Evolutionary conservation across 148 eudicot genomes (phyloP).

Genomic region (Amaranthus hypochondriacus): DNA sequence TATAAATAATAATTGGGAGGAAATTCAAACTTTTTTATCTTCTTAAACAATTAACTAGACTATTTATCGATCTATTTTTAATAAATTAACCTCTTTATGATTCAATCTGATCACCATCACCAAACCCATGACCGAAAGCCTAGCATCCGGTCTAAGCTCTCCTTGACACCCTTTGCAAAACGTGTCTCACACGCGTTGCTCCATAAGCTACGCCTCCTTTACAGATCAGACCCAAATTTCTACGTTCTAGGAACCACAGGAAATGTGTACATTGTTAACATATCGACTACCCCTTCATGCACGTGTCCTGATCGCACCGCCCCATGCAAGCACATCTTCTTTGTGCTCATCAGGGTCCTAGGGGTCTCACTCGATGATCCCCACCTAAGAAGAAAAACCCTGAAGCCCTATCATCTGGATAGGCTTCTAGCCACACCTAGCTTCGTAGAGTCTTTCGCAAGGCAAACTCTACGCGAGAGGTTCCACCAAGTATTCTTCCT

Average conservation of each 20-base stretch:
- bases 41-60: neutral
- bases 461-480: constrained; percentile 34
- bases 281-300: constrained; percentile 52
- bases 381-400: constrained; percentile 40
- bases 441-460: constrained; percentile 41
- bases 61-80: neutral
- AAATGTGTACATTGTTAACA: constrained; percentile 64
- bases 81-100: neutral
- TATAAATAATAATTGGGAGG: neutral
- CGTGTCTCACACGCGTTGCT: constrained; percentile 53
- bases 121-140: constrained; percentile 12
- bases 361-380: constrained; percentile 41
- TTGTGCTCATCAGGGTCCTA: constrained; percentile 44
- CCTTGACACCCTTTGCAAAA: constrained; percentile 42
- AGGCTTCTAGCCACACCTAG: constrained; percentile 46
- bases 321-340: constrained; percentile 85
- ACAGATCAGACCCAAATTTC: constrained; percentile 63
- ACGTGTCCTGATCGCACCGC: constrained; percentile 72
- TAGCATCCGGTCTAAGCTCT: constrained; percentile 17
- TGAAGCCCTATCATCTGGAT: constrained; percentile 53
- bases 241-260: constrained; percentile 71
- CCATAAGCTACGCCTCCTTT: constrained; percentile 68
- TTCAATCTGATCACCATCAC: neutral
- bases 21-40: neutral
- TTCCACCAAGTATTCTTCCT: constrained; percentile 53